These are phyloP conservation scores for Cyberlindnera lachancei DNA, from an alignment of 805 yeast species.

Conservation along the genomic window DNA sequence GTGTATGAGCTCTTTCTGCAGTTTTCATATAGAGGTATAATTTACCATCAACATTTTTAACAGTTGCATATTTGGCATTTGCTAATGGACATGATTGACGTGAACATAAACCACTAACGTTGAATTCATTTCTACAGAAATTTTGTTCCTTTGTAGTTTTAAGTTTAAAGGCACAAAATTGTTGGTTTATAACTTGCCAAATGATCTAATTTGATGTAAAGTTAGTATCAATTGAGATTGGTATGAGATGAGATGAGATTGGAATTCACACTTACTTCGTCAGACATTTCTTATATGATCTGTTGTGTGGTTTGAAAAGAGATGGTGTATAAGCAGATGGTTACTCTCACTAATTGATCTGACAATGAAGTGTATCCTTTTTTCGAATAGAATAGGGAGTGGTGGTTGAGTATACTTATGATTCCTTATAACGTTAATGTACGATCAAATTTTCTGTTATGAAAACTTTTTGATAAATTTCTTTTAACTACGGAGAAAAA, in stretches of 20 bases:
- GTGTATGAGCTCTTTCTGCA: conserved; percentile 95
- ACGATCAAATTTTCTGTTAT: too few species aligned
- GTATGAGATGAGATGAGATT: too few species aligned
- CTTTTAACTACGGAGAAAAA: background rate
- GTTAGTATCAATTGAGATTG: background rate
- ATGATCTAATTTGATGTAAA: conserved; percentile 45
- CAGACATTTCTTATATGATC: conserved; percentile 17
- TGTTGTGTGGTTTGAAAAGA: too few species aligned
- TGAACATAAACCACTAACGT: conserved; percentile 88
- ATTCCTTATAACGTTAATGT: too few species aligned
- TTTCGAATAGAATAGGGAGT: too few species aligned
- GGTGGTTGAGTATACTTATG: too few species aligned
- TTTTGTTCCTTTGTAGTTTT: conserved; percentile 84
- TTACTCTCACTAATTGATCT: too few species aligned
- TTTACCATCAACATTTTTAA: conserved; percentile 71
- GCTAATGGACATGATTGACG: conserved; percentile 96
- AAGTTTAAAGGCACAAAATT: conserved; percentile 91
- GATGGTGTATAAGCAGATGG: too few species aligned
- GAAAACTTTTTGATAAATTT: background rate
- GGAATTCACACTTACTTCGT: conserved; percentile 21
- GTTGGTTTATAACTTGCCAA: conserved; percentile 95
- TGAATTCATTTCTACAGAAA: conserved; percentile 93
- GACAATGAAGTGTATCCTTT: too few species aligned
- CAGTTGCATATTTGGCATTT: conserved; percentile 85
- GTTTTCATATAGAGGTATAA: conserved; percentile 90